A percentile compares a stretch with the other conserved stretches of the same genome.
phyloP scores from a whole-genome alignment of 2,329 filamentous ascomycete species.

The Ceratocystis huliohia region DNA sequence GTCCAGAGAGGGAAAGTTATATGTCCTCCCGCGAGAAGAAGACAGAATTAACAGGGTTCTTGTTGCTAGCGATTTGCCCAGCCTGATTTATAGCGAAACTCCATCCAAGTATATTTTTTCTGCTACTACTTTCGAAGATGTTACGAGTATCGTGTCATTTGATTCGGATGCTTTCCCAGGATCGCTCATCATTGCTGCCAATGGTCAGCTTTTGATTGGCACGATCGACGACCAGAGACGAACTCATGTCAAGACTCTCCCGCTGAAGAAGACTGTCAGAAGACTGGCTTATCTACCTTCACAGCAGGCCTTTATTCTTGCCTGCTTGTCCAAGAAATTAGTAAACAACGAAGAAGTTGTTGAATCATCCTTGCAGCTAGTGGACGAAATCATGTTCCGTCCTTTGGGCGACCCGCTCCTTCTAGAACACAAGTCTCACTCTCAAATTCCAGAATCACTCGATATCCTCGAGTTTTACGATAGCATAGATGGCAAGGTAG shows the following conservation, averaged over 20 bases:
- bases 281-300: conserved; percentile 72
- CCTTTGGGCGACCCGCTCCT: conserved; percentile 57
- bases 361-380: conserved; percentile 70
- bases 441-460: conserved; percentile 74
- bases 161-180: conserved; percentile 68
- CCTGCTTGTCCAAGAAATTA: conserved; percentile 67
- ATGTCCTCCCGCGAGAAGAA: conserved; percentile 58
- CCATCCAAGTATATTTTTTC: conserved; percentile 75
- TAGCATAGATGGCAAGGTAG: conserved; percentile 42
- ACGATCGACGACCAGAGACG: conserved; percentile 71
- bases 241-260: conserved; percentile 74
- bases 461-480: conserved; percentile 61
- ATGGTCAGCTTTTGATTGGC: conserved; percentile 63
- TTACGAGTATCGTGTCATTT: conserved; percentile 69
- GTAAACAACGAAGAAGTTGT: conserved; percentile 60
- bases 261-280: conserved; percentile 69
- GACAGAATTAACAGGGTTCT: conserved; percentile 56
- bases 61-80: conserved; percentile 86
- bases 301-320: conserved; percentile 73
- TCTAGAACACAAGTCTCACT: conserved; percentile 37
- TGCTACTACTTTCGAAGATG: conserved; percentile 80
- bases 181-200: conserved; percentile 69
- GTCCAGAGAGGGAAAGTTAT: conserved; percentile 65
- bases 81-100: conserved; percentile 63
- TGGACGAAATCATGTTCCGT: conserved; percentile 80